Evolutionary conservation across 2,329 filamentous ascomycete genomes (phyloP).

Genomic region (Rhexocercosporidium sp.): DNA sequence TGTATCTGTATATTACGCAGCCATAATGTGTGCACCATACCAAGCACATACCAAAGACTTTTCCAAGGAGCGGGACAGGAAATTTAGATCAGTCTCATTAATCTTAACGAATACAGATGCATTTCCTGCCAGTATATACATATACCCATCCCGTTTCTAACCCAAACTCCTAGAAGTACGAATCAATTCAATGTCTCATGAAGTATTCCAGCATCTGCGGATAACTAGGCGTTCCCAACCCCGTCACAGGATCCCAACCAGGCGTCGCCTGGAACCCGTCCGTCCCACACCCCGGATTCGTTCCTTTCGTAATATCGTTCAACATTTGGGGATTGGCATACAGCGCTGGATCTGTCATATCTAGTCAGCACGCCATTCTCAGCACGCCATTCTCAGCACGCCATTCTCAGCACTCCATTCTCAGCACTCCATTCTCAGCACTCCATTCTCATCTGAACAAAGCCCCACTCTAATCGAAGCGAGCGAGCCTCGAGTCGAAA

Average conservation of each 20-base stretch:
- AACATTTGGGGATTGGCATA: slow-evolving; percentile 11
- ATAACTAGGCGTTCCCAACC: slow-evolving; percentile 20
- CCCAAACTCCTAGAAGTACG: neutral
- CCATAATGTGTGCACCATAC: neutral
- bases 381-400: too few species aligned
- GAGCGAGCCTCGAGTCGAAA: too few species aligned
- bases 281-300: slow-evolving; percentile 16
- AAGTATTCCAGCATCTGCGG: slow-evolving; percentile 15
- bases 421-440: neutral
- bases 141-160: too few species aligned
- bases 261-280: slow-evolving; percentile 9
- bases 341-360: neutral
- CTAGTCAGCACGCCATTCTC: neutral
- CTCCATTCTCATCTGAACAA: neutral
- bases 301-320: slow-evolving; percentile 15
- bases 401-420: neutral
- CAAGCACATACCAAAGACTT: neutral
- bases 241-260: slow-evolving; percentile 17
- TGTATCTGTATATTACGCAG: neutral
- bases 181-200: neutral
- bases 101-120: neutral
- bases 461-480: neutral
- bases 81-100: neutral
- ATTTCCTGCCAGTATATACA: neutral
- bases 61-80: neutral